A percentile compares a stretch with the other conserved stretches of the same genome.
Conservation (phyloP, 345 rosid species). For the Cardamine resedifolia region DNA sequence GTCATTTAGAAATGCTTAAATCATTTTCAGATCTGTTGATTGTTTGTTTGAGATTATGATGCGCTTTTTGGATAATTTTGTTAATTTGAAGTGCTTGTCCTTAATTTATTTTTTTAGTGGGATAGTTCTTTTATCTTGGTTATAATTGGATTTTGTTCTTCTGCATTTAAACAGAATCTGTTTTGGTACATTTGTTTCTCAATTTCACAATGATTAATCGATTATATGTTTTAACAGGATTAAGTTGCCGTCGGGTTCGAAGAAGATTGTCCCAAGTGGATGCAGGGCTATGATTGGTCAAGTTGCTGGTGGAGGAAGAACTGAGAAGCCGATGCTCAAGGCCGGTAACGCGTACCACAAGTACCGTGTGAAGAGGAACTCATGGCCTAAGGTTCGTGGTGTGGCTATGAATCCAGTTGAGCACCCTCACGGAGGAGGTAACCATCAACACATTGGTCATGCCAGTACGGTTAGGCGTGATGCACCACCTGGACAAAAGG, state of each 20-base stretch:
- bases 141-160: background rate
- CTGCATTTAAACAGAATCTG: background rate
- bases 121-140: background rate
- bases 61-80: background rate
- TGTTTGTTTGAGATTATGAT: background rate
- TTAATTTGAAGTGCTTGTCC: background rate
- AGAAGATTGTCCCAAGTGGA: slow-evolving; percentile 69
- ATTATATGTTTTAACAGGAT: slow-evolving; percentile 37
- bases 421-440: slow-evolving; percentile 89
- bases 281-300: slow-evolving; percentile 81
- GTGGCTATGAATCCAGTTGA: slow-evolving; percentile 86
- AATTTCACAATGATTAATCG: background rate
- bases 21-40: background rate
- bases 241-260: slow-evolving; percentile 77
- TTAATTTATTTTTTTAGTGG: background rate
- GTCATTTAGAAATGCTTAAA: background rate
- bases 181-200: background rate
- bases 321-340: slow-evolving; percentile 72
- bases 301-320: slow-evolving; percentile 80
- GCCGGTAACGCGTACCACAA: slow-evolving; percentile 83
- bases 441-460: slow-evolving; percentile 79
- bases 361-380: slow-evolving; percentile 70
- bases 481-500: slow-evolving; percentile 78
- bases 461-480: slow-evolving; percentile 70
- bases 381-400: slow-evolving; percentile 88